Conservation (phyloP, 495 filamentous ascomycete genomes). For the Extremus antarcticus region DNA sequence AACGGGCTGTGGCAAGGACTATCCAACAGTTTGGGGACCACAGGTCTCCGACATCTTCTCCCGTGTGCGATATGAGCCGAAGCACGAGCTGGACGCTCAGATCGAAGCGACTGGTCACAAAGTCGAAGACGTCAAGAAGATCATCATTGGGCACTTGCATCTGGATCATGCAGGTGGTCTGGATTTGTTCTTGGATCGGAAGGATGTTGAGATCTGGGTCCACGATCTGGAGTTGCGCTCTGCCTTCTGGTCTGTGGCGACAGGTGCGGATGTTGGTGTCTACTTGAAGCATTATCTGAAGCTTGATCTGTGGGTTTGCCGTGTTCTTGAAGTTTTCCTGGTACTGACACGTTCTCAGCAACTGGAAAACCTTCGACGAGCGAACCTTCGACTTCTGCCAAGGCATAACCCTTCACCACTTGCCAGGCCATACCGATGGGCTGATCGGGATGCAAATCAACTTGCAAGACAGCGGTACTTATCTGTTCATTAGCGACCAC, state of each 20-base stretch:
- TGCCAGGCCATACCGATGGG: constrained; percentile 27
- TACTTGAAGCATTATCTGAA: constrained; percentile 35
- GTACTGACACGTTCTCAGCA: constrained; percentile 1
- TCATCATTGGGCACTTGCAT: constrained; percentile 45
- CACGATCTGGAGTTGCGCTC: constrained; percentile 42
- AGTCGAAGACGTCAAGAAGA: constrained; percentile 42
- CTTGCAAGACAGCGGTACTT: constrained; percentile 26
- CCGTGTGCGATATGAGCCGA: constrained; percentile 32
- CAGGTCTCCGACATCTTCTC: constrained; percentile 38
- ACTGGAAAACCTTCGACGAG: constrained; percentile 32
- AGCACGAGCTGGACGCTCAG: constrained; percentile 34
- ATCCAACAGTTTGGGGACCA: constrained; percentile 32
- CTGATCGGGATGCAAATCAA: constrained; percentile 32
- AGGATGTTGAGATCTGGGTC: constrained; percentile 41
- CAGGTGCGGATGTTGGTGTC: constrained; percentile 34
- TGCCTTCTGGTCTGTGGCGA: constrained; percentile 37
- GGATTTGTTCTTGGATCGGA: constrained; percentile 36
- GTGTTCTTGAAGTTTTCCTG: background rate
- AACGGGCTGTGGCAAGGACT: constrained; percentile 40
- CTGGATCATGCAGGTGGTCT: constrained; percentile 45
- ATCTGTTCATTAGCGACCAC: constrained; percentile 30
- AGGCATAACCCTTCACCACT: constrained; percentile 32
- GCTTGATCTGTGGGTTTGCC: constrained; percentile 14
- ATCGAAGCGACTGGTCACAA: constrained; percentile 38
- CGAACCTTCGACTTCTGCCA: constrained; percentile 30